Evolutionary conservation across 305 asterid species (phyloP), one percentile per base, ranked within the genome.

Genomic region (Solanum hybrid): DNA sequence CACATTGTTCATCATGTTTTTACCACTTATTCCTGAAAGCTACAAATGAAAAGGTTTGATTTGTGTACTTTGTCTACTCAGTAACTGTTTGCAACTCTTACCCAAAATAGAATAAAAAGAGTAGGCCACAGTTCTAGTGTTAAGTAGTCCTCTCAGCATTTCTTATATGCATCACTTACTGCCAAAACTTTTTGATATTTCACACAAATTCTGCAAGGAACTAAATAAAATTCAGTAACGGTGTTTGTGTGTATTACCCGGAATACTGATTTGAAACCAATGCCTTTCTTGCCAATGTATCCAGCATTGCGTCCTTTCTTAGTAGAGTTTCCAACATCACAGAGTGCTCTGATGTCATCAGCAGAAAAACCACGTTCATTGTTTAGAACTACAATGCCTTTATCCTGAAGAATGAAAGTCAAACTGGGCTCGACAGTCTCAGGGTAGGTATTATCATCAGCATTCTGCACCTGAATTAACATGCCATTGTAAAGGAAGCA

Each of bases 241-340:
- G 3, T 26, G 69, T 80, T 40, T 24, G 12, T 38, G 86, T 29
- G 26, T 40, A 80, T 13, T 80, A 80, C 86, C 36, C 86, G 69
- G 56, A 80, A 80, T 24, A 80, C 99, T 87, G 99, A 97, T 96
- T 97, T 97, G 94, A 97, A 97, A 88, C 99, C 99, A 89, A 97
- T 97, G 95, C 99, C 99, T 93, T 97, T 97, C 96, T 97, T 97
- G 90, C 99, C 99, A 90, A 97, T 97, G 92, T 95, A 96, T 92
- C 99, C 99, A 91, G 96, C 93, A 90, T 71, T 93, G 36, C 90
- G 91, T 88, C 92, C 96, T 89, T 86, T 95, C 91, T 97, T 97
- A 71, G 99, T 96, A 40, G 99, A 97, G 92, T 94, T 97, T 86
- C 99, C 69, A 56, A 56, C 69, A 56, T 56, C 69, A 56, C 69